Evolutionary conservation across 2,329 filamentous ascomycete genomes (phyloP).

Genomic region (Colletotrichum magnum): DNA sequence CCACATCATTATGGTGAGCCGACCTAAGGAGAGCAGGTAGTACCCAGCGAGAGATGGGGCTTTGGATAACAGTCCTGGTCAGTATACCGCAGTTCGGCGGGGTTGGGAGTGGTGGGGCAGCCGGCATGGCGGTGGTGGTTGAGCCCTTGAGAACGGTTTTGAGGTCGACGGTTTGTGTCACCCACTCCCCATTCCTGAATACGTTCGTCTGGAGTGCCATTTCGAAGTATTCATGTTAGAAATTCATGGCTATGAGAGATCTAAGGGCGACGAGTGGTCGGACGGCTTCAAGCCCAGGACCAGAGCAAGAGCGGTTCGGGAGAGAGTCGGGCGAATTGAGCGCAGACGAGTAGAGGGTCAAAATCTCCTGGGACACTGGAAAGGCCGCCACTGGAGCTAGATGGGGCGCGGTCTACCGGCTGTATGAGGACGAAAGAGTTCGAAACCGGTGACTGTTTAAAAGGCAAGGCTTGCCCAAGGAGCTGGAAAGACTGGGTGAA

Average conservation of each 20-base stretch:
- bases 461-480: conserved; percentile 8
- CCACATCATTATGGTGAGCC: conserved; percentile 81
- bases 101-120: conserved; percentile 49
- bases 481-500: conserved; percentile 1
- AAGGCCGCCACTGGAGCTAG: not conserved
- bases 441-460: not conserved
- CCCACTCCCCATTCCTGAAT: conserved; percentile 69
- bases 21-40: conserved; percentile 84
- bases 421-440: conserved; percentile 22
- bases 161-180: conserved; percentile 65
- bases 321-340: not conserved
- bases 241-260: conserved; percentile 26
- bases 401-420: conserved; percentile 12
- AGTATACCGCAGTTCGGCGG: conserved; percentile 78
- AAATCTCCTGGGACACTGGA: not conserved
- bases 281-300: not conserved
- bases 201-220: conserved; percentile 66
- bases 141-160: conserved; percentile 58
- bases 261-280: not conserved
- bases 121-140: conserved; percentile 44
- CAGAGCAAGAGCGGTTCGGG: conserved; percentile 12
- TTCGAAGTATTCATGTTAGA: conserved; percentile 19
- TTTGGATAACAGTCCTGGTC: conserved; percentile 82
- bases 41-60: conserved; percentile 82
- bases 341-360: not conserved